phyloP scores from a whole-genome alignment of 305 asterid genomes.

The Ilex paraguariensis region DNA sequence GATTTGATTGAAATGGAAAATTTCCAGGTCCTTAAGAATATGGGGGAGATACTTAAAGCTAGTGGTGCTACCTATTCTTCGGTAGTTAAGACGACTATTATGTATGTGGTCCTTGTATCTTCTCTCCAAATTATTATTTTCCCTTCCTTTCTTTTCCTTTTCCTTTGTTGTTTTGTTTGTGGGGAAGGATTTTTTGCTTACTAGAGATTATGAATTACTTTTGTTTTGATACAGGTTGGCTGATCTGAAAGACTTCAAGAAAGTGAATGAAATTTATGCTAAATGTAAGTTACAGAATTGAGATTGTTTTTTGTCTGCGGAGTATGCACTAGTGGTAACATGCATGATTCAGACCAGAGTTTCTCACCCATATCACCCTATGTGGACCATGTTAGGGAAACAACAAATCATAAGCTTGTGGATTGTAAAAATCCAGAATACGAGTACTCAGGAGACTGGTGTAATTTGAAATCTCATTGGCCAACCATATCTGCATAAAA shows the following conservation, averaged over 20 bases:
- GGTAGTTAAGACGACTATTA: conserved; percentile 44
- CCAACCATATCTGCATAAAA: too few species aligned
- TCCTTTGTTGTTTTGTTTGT: not conserved
- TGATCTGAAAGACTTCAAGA: conserved; percentile 84
- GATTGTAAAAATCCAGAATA: too few species aligned
- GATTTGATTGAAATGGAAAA: conserved; percentile 1
- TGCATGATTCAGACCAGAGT: too few species aligned
- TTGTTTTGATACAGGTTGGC: conserved; percentile 57
- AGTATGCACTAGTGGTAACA: too few species aligned
- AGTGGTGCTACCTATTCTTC: conserved; percentile 35
- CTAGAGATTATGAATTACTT: not conserved
- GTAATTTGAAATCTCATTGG: too few species aligned
- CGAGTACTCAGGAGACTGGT: too few species aligned
- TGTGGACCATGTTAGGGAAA: too few species aligned
- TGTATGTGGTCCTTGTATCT: conserved; percentile 19
- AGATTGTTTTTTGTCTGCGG: not conserved
- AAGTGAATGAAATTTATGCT: conserved; percentile 80
- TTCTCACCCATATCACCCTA: too few species aligned
- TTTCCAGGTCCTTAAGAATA: conserved; percentile 39
- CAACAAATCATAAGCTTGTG: too few species aligned
- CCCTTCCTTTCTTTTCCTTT: not conserved
- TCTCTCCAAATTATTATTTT: not conserved
- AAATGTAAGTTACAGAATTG: conserved; percentile 55
- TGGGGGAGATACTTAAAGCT: conserved; percentile 59
- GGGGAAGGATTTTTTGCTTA: too few species aligned